Percentiles rank a stretch among this genome's conserved stretches.
phyloP scores from a whole-genome alignment of 805 yeast species.

The Saturnispora zaruensis region DNA sequence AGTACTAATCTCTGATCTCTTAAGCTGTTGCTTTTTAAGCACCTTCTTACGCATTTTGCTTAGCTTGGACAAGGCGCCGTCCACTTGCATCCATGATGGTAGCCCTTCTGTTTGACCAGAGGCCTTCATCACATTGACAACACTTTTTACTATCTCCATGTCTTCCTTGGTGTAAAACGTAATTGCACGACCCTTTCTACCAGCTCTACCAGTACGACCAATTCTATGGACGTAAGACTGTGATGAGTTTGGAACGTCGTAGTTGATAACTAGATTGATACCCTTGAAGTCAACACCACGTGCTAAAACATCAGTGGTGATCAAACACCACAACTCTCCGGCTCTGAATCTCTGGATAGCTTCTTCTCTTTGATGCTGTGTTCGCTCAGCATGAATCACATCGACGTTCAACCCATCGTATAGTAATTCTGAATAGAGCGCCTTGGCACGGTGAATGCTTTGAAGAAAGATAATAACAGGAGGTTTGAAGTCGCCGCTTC shows the following conservation, averaged over 20 bases:
- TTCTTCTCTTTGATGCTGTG: conserved; percentile 77
- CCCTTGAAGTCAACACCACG: conserved; percentile 98
- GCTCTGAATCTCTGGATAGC: conserved; percentile 75
- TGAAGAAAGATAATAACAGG: conserved; percentile 91
- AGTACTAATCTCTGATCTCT: conserved; percentile 73
- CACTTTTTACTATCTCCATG: conserved; percentile 61
- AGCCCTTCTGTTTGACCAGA: conserved; percentile 62
- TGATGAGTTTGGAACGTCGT: conserved; percentile 90
- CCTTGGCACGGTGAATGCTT: conserved; percentile 88
- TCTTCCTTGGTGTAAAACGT: conserved; percentile 94
- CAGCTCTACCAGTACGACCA: conserved; percentile 98
- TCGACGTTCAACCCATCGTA: conserved; percentile 92
- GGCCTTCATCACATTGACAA: conserved; percentile 91
- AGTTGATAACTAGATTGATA: conserved; percentile 86
- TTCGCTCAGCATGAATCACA: conserved; percentile 91
- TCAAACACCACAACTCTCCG: conserved; percentile 93
- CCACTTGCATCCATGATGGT: conserved; percentile 69
- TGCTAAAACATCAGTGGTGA: conserved; percentile 91
- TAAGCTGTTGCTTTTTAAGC: conserved; percentile 47
- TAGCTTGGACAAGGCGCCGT: conserved; percentile 50
- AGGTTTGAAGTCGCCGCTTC: conserved; percentile 78
- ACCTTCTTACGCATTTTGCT: conserved; percentile 52
- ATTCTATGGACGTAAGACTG: conserved; percentile 96
- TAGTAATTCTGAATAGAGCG: conserved; percentile 82
- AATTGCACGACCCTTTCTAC: conserved; percentile 75